phyloP scores from a whole-genome alignment of 441 rosid genomes.

The Macaranga tanarius region DNA sequence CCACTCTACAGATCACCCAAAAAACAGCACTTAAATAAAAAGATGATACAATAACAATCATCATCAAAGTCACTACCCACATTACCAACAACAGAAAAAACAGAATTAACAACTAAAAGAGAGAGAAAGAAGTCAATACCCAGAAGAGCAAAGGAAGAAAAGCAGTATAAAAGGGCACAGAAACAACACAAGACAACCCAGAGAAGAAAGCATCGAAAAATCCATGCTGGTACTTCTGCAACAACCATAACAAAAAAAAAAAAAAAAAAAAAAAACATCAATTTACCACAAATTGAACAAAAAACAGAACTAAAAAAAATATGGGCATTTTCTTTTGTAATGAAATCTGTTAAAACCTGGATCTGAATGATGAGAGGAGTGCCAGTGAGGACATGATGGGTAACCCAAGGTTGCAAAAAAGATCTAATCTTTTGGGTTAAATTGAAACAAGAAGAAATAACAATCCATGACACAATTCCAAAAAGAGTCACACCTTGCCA shows the following conservation, averaged over 20 bases:
- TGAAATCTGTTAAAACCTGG: slow-evolving; percentile 52
- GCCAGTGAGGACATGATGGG: slow-evolving; percentile 53
- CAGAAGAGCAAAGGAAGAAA: slow-evolving; percentile 97
- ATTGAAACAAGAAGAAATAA: slow-evolving; percentile 52
- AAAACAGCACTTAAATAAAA: slow-evolving; percentile 18
- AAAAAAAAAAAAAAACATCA: not conserved
- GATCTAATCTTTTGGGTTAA: slow-evolving; percentile 76
- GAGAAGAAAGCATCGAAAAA: slow-evolving; percentile 76
- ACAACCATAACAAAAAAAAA: slow-evolving; percentile 8
- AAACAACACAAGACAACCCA: slow-evolving; percentile 83
- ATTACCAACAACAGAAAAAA: not conserved
- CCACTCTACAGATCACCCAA: slow-evolving; percentile 66
- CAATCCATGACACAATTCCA: slow-evolving; percentile 73
- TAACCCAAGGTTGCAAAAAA: slow-evolving; percentile 63
- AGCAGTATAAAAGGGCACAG: slow-evolving; percentile 94
- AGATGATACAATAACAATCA: slow-evolving; percentile 5
- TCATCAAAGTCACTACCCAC: not conserved
- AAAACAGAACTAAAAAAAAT: not conserved
- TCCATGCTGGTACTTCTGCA: slow-evolving; percentile 67
- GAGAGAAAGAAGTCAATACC: slow-evolving; percentile 44
- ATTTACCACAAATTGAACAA: slow-evolving; percentile 1
- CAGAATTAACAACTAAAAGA: no score
- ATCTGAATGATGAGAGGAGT: slow-evolving; percentile 61
- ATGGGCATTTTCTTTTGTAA: slow-evolving; percentile 11
- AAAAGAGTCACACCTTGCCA: slow-evolving; percentile 73